Percentiles rank a stretch among this genome's conserved stretches.
Conservation (phyloP, 345 rosid genomes). For the Geranium rotundifolium region DNA sequence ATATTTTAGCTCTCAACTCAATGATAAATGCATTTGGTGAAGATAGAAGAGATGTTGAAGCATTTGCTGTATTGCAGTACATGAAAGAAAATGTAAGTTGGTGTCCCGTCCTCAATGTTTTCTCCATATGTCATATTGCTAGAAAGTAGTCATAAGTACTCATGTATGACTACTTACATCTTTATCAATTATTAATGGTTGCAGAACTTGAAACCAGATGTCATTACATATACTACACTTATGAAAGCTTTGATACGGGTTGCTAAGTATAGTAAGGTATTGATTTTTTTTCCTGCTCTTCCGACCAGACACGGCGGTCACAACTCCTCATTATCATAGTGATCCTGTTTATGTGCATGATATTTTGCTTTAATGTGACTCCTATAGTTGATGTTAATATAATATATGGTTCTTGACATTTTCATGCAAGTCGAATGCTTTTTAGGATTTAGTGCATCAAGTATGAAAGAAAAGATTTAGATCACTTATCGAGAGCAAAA, state of each 20-base stretch:
- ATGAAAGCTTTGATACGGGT: slow-evolving; percentile 91
- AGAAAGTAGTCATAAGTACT: background rate
- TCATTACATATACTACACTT: slow-evolving; percentile 83
- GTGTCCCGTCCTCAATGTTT: background rate
- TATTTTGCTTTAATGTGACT: background rate
- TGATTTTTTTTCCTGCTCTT: background rate
- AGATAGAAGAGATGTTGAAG: slow-evolving; percentile 88
- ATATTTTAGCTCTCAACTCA: slow-evolving; percentile 79
- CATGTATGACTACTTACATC: background rate
- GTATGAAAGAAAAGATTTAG: background rate
- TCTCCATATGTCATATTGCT: no score
- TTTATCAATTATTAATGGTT: slow-evolving; percentile 8
- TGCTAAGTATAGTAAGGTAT: slow-evolving; percentile 77
- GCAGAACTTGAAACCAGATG: slow-evolving; percentile 90
- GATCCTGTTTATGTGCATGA: background rate
- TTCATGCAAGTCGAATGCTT: background rate
- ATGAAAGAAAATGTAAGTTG: slow-evolving; percentile 80
- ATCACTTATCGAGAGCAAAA: background rate
- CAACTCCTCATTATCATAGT: background rate
- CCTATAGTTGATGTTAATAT: background rate
- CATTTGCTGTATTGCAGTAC: slow-evolving; percentile 79
- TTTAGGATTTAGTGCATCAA: background rate
- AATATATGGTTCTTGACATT: background rate
- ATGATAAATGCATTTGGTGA: slow-evolving; percentile 92
- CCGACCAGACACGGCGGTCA: no score